Base-by-base conservation (phyloP, 352 stramenopile genomes). In the Hyaloperonospora brassicae region DNA sequence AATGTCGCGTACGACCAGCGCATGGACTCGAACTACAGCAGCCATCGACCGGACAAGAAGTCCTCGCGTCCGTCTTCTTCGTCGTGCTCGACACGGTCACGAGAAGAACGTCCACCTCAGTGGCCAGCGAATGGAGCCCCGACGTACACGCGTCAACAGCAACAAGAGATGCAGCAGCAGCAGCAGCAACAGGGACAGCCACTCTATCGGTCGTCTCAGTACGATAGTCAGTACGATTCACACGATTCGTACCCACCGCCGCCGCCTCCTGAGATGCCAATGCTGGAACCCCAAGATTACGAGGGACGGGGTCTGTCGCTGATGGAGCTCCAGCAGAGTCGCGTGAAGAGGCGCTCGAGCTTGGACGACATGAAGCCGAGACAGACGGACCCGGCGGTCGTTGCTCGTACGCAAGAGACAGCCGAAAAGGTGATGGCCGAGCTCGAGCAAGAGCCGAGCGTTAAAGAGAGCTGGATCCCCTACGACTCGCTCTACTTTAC, bases 401-500 rank as follows among this genome's bases (percentile, higher is more conserved):
- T 68, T 23, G 53, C 50, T 3, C 61, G 57, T 11, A 76, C 70
- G 3, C 59, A 66, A 24, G 76, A 81, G 39, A 57, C 66, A 39
- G 72, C 66, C 1, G 63, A 76, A 46, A 76, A 69, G 22, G 75
- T 89, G 42, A 70, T 91, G 40, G 66, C 73, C 1, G 75, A 82
- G 17, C 69, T 93, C 41, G 68, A 86, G 52, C 54, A 66, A 24
- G 80, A 90, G 34, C 50, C 73, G 6, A 67, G 70, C 22, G 72
- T 93, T 25, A 57, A 64, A 30, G 50, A 69, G 1, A 70, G 70
- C 47, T 77, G 73, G 57, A 80, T 89, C 39, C 66, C 81, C 31
- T 87, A 88, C 64, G 68, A 73, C 11, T 77, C 78, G 35, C 57
- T 91, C 27, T 86, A 86, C 52, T 91, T 89, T 47, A 91, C 81